Conservation (phyloP, 305 asterid genomes). For the Fraxinus latifolia region DNA sequence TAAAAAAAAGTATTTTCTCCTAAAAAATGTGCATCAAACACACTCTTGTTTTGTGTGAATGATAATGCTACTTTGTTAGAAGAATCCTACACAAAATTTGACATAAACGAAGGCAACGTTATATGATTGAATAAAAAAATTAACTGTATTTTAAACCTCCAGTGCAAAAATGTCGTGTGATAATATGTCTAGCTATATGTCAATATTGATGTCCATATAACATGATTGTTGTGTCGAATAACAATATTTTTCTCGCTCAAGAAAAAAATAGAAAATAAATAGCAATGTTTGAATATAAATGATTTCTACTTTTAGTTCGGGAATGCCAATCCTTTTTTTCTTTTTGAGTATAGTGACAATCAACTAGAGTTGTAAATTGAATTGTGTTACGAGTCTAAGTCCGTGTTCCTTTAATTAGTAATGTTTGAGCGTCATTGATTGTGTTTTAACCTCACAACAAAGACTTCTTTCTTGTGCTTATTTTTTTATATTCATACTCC, state of each 20-base stretch:
- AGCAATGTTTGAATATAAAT: not conserved
- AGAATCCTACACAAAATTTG: too few species aligned
- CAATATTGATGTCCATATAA: too few species aligned
- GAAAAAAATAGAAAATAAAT: not conserved
- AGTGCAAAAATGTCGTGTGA: too few species aligned
- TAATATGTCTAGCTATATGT: too few species aligned
- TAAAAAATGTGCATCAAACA: too few species aligned
- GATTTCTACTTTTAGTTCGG: not conserved
- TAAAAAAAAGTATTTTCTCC: too few species aligned
- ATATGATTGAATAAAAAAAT: too few species aligned
- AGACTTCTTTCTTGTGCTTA: not conserved
- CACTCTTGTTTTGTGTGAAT: too few species aligned
- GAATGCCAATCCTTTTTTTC: not conserved
- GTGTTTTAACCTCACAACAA: not conserved
- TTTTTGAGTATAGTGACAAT: not conserved
- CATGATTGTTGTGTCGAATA: not conserved
- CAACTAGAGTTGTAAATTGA: not conserved
- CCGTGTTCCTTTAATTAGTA: not conserved
- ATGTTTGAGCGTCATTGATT: not conserved
- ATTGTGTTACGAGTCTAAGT: not conserved
- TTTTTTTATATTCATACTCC: not conserved
- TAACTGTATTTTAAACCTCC: too few species aligned
- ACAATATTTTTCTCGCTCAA: not conserved
- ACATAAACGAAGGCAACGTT: too few species aligned
- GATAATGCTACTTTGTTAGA: too few species aligned